A percentile compares a stretch with the other conserved stretches of the same genome.
phyloP scores from a whole-genome alignment of 768 basidiomycete genomes.

The Boletus edulis region DNA sequence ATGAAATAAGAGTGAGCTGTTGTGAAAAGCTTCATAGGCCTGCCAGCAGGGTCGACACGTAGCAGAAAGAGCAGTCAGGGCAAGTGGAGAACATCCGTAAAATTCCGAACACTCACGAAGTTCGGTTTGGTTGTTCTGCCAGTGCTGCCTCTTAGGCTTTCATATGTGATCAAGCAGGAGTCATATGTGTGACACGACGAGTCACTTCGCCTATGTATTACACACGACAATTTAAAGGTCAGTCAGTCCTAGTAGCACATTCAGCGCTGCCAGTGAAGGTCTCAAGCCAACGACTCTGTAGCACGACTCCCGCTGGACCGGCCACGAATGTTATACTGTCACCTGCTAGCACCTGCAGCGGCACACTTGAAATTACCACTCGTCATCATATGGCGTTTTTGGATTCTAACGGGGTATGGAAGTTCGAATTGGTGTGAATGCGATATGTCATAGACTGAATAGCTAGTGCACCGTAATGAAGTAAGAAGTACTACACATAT shows the following conservation, averaged over 20 bases:
- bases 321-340: too few relatives aligned
- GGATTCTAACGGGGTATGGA: conserved; percentile 48
- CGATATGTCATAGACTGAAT: too few relatives aligned
- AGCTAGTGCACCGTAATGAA: too few relatives aligned
- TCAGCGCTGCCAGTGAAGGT: too few relatives aligned
- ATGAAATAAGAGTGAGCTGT: not conserved
- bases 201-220: conserved; percentile 3
- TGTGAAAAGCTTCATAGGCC: conserved; percentile 15
- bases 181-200: conserved; percentile 1
- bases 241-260: too few relatives aligned
- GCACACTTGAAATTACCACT: conserved; percentile 21
- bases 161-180: not conserved
- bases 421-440: conserved; percentile 41
- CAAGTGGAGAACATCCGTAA: not conserved
- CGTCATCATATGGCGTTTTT: conserved; percentile 54
- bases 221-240: too few relatives aligned
- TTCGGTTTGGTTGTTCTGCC: not conserved
- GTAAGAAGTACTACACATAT: too few relatives aligned
- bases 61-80: not conserved
- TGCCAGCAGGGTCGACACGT: conserved; percentile 1
- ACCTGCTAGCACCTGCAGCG: too few relatives aligned
- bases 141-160: not conserved
- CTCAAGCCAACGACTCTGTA: too few relatives aligned
- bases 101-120: not conserved
- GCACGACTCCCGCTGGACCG: too few relatives aligned